Base-by-base conservation (phyloP, 192 early-diverging fungal genomes). In the Ambispora gerdemannii region DNA sequence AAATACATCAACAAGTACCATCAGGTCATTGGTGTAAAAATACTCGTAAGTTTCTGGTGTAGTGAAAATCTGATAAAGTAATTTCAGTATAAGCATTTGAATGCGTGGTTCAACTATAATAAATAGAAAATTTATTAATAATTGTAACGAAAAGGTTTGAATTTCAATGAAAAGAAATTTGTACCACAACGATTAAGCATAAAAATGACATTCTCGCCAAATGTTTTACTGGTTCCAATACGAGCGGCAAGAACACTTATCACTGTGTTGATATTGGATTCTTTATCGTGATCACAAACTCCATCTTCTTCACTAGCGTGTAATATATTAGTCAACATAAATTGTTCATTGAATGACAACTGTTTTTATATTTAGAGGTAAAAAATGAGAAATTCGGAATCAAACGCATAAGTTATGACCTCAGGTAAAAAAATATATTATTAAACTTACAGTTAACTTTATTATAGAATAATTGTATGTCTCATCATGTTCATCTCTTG, bases 1-100 rank as follows among this genome's bases (percentile, higher is more conserved):
- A 0, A 92, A 80, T 2, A 96, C 90, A 74, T 97, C 95, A 10
- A 95, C 81, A 27, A 96, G 82, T 4, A 96, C 91, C 47, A 82
- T 83, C 52, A 95, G 80, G 74, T 97, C 95, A 69, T 97, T 97
- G 15, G 95, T 94, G 73, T 96, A 97, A 73, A 95, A 89, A 43
- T 92, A 88, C n/a, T 85, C 81, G 25, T 72, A 72, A 1, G 91
- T 85, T 32, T 73, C 74, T 2, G 85, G 80, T 0, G 81, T 81
- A 30, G 83, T 86, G 47, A 97, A 85, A 52, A 97, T 78, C 33
- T 81, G 74, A 49, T 86, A 82, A 34, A 97, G 74, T 62, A 93
- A 86, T 56, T 90, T 85, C 32, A 94, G 76, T 50, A 92, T 86
- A 20, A 82, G 63, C 50, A 84, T 70, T 50, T 86, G 82, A 0